Evolutionary conservation across 2,329 filamentous ascomycete species (phyloP).

Genomic region (Leptographium radiaticola): DNA sequence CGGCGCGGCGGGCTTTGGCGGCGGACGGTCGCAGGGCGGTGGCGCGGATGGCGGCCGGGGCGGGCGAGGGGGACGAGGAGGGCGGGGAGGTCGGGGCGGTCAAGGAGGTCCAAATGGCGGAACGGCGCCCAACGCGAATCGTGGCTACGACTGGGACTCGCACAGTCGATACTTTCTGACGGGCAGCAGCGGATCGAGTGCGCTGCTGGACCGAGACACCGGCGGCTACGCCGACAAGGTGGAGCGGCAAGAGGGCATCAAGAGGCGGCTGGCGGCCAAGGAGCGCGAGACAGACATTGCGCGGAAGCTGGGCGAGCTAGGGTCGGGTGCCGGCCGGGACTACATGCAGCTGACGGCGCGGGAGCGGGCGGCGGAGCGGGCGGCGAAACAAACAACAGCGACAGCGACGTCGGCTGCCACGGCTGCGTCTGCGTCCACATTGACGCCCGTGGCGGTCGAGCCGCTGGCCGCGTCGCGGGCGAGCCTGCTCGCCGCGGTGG

Average conservation of each 20-base stretch:
- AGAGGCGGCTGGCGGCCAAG: constrained; percentile 48
- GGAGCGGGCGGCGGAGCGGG: background rate
- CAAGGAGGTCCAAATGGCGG: constrained; percentile 10
- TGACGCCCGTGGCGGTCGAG: constrained; percentile 4
- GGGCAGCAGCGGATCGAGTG: constrained; percentile 29
- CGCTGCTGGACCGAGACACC: constrained; percentile 49
- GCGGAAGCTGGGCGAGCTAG: constrained; percentile 50
- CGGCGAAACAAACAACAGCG: background rate
- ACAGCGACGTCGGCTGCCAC: background rate
- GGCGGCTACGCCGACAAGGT: constrained; percentile 41
- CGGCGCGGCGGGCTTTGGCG: constrained; percentile 42
- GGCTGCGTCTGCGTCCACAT: background rate
- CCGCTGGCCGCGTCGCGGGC: constrained; percentile 8
- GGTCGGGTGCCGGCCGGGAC: constrained; percentile 53
- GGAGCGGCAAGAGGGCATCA: constrained; percentile 52
- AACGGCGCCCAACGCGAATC: background rate
- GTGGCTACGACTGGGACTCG: constrained; percentile 41
- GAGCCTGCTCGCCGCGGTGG: constrained; percentile 8
- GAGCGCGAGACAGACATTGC: constrained; percentile 64
- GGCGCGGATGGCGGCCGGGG: constrained; percentile 38
- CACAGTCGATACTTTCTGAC: constrained; percentile 43
- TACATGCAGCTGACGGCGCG: constrained; percentile 43
- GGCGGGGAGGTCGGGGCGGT: constrained; percentile 21
- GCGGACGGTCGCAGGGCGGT: constrained; percentile 21
- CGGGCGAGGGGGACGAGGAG: constrained; percentile 27